Conservation (phyloP, 2,329 filamentous ascomycete genomes). For the Xylariaceae sp. region DNA sequence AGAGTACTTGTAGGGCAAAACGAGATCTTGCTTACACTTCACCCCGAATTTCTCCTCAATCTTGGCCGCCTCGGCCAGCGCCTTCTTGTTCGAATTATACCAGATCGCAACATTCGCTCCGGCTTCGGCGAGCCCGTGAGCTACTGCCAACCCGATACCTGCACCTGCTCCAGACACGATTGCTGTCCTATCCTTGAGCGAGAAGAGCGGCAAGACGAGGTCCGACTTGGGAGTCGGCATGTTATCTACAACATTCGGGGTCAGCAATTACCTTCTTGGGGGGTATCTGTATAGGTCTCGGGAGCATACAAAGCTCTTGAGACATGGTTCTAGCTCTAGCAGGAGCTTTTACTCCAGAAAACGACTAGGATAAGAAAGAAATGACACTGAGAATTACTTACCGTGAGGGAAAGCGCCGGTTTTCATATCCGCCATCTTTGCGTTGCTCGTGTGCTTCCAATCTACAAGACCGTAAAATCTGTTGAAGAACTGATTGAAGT, state of each 20-base stretch:
- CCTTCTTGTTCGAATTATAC: conserved; percentile 74
- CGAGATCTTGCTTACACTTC: conserved; percentile 58
- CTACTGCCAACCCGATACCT: conserved; percentile 71
- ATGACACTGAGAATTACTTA: too few species aligned
- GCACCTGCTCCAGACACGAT: conserved; percentile 65
- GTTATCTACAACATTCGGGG: too few species aligned
- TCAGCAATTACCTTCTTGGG: too few species aligned
- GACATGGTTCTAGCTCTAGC: too few species aligned
- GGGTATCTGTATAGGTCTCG: too few species aligned
- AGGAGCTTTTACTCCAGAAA: too few species aligned
- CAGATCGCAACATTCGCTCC: conserved; percentile 76
- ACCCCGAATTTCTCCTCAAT: conserved; percentile 72
- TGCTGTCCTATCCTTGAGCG: conserved; percentile 72
- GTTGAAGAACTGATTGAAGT: not conserved
- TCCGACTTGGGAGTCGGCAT: conserved; percentile 55
- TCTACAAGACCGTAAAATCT: not conserved
- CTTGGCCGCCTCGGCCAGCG: conserved; percentile 64
- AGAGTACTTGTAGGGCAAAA: not conserved
- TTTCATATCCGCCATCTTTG: conserved; percentile 50
- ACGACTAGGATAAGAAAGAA: too few species aligned
- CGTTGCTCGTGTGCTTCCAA: not conserved
- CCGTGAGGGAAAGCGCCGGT: conserved; percentile 62
- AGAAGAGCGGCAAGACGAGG: conserved; percentile 70
- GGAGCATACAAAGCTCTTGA: too few species aligned
- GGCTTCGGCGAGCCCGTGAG: conserved; percentile 70